These are phyloP conservation scores for Paulownia fortunei DNA, from an alignment of 257 asterid genomes.

Conservation along the genomic window DNA sequence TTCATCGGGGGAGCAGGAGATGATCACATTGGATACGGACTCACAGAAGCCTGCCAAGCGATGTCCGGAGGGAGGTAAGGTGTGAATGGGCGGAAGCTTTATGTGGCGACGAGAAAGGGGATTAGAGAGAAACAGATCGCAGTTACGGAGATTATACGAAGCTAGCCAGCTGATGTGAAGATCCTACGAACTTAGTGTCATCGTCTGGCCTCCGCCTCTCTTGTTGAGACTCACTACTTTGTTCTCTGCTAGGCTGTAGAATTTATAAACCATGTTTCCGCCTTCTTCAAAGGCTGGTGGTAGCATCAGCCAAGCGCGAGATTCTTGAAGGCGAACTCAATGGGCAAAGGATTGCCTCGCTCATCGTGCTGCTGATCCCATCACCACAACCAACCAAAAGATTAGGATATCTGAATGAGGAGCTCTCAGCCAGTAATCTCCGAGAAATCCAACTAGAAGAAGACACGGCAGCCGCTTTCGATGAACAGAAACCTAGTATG, in stretches of 20 bases:
- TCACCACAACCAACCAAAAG: neutral
- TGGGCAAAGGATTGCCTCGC: neutral
- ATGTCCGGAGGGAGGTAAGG: neutral
- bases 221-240: neutral
- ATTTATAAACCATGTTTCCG: neutral
- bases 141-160: neutral
- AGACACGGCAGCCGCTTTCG: too few relatives aligned
- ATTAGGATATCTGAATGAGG: neutral
- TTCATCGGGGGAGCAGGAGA: neutral
- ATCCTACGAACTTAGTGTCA: neutral
- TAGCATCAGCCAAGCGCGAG: neutral
- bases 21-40: neutral
- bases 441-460: too few relatives aligned
- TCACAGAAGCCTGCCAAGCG: neutral
- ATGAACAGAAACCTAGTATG: too few relatives aligned
- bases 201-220: neutral
- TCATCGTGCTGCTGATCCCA: neutral
- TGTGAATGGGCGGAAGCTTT: neutral
- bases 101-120: neutral
- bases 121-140: neutral
- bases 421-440: too few relatives aligned
- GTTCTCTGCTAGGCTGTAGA: neutral
- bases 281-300: neutral
- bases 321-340: neutral
- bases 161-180: neutral